Base-by-base conservation (phyloP, 371 early-diverging fungal genomes). In the Coemansia sp. region DNA sequence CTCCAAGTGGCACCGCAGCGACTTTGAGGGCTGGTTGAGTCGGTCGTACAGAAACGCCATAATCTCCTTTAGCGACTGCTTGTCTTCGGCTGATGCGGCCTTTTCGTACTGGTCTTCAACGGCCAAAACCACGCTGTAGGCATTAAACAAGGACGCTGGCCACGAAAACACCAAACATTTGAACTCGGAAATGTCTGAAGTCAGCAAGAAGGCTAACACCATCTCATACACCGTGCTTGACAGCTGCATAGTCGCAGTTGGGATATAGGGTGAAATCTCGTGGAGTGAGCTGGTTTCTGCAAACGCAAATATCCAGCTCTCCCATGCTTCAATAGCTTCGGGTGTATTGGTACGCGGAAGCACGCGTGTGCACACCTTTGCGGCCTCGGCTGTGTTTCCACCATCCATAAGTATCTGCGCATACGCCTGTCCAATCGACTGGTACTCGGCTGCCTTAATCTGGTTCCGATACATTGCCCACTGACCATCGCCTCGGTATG, bases 291-390 rank as follows among this genome's bases (percentile, higher is more conserved):
- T 81, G 47, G 84, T 77, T 56, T 92, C 90, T 4, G 87, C 86
- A 81, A 96, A 97, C 10, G 80, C 83, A 73, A 87, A 91, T 2
- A 95, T 84, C 95, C 95, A 96, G 45, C 85, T 77, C 68, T 97
- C 97, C 98, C 98, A 98, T 1, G 88, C 77, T 4, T 84, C 79
- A 2, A 81, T 72, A 58, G 94, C 86, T 7, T 83, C 73, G 0
- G 88, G 82, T 16, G 53, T 39, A 29, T 45, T 56, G 10, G 14
- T 22, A 11, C 60, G 53, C 34, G 74, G 65, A 34, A 98, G 84
- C 22, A 95, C 87, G 40, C 86, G 84, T 5, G 83, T 73, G 63
- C 92, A 90, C 47, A 87, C 82, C 5, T 59, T 67, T 0, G 94
- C 96, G 0, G 95, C 95, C 45, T 87, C 86, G 21, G 84, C 86